phyloP scores from a whole-genome alignment of 192 early-diverging fungal genomes.

The Mortierella claussenii region DNA sequence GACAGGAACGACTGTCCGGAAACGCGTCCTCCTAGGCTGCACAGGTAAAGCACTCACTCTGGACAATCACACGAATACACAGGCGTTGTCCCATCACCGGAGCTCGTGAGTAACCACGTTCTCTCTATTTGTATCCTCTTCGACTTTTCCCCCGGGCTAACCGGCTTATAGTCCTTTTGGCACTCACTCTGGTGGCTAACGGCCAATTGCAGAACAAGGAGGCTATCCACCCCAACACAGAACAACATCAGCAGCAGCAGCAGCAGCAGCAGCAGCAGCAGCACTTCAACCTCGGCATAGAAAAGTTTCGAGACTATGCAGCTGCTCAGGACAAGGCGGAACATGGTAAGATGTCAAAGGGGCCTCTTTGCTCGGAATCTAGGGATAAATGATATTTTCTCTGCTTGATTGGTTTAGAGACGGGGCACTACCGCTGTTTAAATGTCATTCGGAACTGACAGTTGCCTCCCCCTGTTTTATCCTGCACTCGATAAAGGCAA shows the following conservation, averaged over 20 bases:
- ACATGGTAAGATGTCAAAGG: conserved; percentile 4
- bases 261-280: no score
- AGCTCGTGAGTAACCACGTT: background rate
- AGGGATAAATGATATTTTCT: background rate
- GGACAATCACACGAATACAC: background rate
- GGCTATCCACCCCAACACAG: background rate
- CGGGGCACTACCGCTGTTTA: background rate
- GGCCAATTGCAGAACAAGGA: background rate
- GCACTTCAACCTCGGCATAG: conserved; percentile 14
- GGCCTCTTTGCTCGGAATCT: background rate
- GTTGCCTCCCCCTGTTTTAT: background rate
- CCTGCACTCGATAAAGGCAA: conserved; percentile 11
- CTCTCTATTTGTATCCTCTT: background rate
- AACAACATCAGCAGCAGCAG: no score
- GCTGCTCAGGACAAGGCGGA: conserved; percentile 16
- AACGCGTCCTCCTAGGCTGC: conserved; percentile 33
- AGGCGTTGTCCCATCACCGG: no score
- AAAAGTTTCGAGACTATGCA: conserved; percentile 21
- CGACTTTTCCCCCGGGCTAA: no score
- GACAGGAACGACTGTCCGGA: conserved; percentile 21
- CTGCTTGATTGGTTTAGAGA: background rate
- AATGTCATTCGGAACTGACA: background rate
- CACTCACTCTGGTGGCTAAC: conserved; percentile 4
- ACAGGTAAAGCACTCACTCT: conserved; percentile 16
- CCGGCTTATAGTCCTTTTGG: conserved; percentile 11